Conservation (phyloP, 108 stramenopile species). For the Seminavis robusta region DNA sequence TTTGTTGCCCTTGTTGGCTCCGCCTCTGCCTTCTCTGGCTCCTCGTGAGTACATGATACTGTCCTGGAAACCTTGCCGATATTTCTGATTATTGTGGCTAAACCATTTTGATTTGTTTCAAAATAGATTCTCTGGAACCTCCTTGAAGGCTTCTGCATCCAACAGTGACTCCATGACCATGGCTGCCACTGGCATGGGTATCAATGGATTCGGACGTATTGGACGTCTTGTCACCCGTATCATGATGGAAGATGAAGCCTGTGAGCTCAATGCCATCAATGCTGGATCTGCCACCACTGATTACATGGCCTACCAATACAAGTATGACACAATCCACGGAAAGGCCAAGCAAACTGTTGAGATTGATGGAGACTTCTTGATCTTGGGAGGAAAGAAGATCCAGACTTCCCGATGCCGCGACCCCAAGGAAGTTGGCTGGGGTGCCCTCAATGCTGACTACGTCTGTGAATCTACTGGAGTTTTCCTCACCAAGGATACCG, state of each 20-base stretch:
- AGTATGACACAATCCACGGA: slow-evolving; percentile 99
- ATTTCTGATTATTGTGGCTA: no score
- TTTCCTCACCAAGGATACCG: slow-evolving; percentile 96
- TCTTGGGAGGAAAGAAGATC: slow-evolving; percentile 95
- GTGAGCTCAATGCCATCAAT: slow-evolving; percentile 92
- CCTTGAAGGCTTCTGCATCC: slow-evolving; percentile 64
- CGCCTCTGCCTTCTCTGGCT: slow-evolving; percentile 66
- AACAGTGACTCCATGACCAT: slow-evolving; percentile 80
- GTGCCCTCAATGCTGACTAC: slow-evolving; percentile 93
- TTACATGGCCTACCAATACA: slow-evolving; percentile 99
- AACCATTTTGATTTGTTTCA: slow-evolving; percentile 2
- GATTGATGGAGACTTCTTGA: slow-evolving; percentile 95
- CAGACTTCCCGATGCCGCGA: slow-evolving; percentile 92
- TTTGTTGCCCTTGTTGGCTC: slow-evolving; percentile 67
- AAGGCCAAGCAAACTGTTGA: slow-evolving; percentile 95
- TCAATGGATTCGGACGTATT: slow-evolving; percentile 99
- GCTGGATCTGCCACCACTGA: slow-evolving; percentile 96
- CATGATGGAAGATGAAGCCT: slow-evolving; percentile 91
- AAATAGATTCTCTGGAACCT: slow-evolving; percentile 79
- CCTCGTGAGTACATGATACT: slow-evolving; percentile 75
- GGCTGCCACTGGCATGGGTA: slow-evolving; percentile 86
- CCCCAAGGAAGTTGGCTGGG: slow-evolving; percentile 97
- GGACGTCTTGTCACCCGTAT: slow-evolving; percentile 99
- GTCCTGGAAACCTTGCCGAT: no score
- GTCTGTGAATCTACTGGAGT: slow-evolving; percentile 99